A percentile compares a stretch with the other conserved stretches of the same genome.
These are phyloP conservation scores for Madurella mycetomatis DNA, from an alignment of 2,329 filamentous ascomycete species.

Conservation along the genomic window DNA sequence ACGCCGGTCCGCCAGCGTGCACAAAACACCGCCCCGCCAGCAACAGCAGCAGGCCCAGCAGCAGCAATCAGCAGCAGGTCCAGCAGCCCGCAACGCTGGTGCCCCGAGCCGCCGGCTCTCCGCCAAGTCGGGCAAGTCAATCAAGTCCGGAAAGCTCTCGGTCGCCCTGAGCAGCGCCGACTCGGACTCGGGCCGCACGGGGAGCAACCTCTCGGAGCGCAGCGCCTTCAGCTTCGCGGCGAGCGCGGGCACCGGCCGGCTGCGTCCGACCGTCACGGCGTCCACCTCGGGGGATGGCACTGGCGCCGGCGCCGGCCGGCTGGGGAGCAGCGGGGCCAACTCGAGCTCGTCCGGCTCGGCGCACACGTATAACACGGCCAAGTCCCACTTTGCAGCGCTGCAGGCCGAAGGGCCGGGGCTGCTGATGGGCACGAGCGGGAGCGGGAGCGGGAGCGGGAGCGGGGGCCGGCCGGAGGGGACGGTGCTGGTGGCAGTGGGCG, in stretches of 20 bases:
- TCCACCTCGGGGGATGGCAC: neutral
- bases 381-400: conserved; percentile 44
- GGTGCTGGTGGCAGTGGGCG: conserved; percentile 26
- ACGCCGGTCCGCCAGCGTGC: conserved; percentile 19
- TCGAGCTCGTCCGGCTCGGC: conserved; percentile 27
- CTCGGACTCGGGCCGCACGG: conserved; percentile 38
- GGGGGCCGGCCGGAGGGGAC: neutral
- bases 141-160: neutral
- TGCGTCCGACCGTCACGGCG: neutral
- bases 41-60: conserved; percentile 4
- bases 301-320: neutral
- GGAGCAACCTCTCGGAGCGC: conserved; percentile 53
- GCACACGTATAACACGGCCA: conserved; percentile 42
- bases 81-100: neutral
- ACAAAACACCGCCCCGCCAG: neutral
- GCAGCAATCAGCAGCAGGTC: too few relatives aligned
- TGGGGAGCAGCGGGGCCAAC: conserved; percentile 14
- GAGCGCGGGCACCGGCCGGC: neutral
- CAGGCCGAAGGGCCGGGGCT: conserved; percentile 51
- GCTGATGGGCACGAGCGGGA: conserved; percentile 36
- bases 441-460: too few relatives aligned
- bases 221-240: conserved; percentile 37
- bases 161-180: neutral
- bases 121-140: conserved; percentile 1
- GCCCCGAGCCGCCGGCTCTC: conserved; percentile 13